Conservation (phyloP, 1,284 basidiomycete species). For the Cryptococcus depauperatus region DNA sequence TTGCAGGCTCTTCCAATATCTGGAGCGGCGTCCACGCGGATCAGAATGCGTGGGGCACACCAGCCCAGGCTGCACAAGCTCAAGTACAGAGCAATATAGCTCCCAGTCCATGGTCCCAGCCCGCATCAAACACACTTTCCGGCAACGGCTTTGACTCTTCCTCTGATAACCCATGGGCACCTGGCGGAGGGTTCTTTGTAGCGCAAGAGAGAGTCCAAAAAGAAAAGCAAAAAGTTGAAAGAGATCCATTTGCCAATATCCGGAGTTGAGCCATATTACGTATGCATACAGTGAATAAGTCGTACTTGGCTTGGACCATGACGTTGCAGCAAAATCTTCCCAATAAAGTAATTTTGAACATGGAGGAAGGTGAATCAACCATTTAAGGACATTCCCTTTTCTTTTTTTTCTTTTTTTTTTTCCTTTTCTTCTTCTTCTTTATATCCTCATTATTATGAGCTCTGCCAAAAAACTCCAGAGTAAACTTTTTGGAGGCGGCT, state of each 20-base stretch:
- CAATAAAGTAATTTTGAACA: too few relatives aligned
- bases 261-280: conserved; percentile 20
- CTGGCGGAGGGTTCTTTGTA: conserved; percentile 12
- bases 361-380: too few relatives aligned
- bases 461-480: conserved; percentile 61
- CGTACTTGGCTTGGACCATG: too few relatives aligned
- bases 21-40: conserved; percentile 33
- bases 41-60: conserved; percentile 33
- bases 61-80: conserved; percentile 1
- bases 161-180: conserved; percentile 21
- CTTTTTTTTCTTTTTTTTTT: neutral
- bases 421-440: neutral
- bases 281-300: too few relatives aligned
- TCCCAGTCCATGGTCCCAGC: neutral
- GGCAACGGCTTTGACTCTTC: neutral
- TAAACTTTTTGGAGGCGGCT: conserved; percentile 57
- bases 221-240: conserved; percentile 29
- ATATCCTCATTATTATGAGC: conserved; percentile 18
- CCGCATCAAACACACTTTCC: too few relatives aligned
- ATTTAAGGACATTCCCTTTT: too few relatives aligned
- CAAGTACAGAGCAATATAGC: neutral
- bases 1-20: conserved; percentile 11
- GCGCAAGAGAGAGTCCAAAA: conserved; percentile 5
- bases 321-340: too few relatives aligned
- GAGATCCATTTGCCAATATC: conserved; percentile 35